Evolutionary conservation across 2,329 filamentous ascomycete species (phyloP).

Genomic region (Hypoxylon sp.): DNA sequence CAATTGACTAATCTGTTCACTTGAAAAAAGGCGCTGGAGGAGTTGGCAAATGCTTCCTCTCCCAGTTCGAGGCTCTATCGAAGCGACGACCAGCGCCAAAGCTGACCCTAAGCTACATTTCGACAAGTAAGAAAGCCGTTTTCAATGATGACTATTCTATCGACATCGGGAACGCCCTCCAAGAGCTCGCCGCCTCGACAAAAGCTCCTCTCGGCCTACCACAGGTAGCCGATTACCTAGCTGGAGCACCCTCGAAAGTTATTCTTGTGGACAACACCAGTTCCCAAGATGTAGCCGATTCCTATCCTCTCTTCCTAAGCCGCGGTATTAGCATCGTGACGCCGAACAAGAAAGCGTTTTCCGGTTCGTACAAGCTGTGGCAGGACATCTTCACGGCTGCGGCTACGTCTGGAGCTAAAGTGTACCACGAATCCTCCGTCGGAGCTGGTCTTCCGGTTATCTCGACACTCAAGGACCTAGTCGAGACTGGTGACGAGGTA

Average conservation of each 20-base stretch:
- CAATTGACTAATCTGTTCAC: conserved; percentile 40
- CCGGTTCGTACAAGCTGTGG: conserved; percentile 85
- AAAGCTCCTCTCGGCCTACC: conserved; percentile 76
- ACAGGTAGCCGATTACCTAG: conserved; percentile 83
- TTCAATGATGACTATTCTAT: conserved; percentile 82
- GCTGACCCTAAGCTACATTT: conserved; percentile 86
- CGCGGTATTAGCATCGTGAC: conserved; percentile 92
- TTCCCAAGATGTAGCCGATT: conserved; percentile 85
- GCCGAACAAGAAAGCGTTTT: conserved; percentile 99
- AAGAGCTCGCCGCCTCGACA: conserved; percentile 74
- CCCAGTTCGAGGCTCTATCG: conserved; percentile 80
- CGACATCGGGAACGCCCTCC: conserved; percentile 71
- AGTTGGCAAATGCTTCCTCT: conserved; percentile 91
- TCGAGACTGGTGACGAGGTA: conserved; percentile 92
- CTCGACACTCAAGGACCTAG: conserved; percentile 92
- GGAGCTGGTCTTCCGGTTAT: conserved; percentile 95
- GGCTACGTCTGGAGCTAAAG: conserved; percentile 78
- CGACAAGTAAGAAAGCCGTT: conserved; percentile 86
- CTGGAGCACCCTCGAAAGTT: conserved; percentile 81
- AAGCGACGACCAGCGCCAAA: conserved; percentile 76
- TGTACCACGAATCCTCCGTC: conserved; percentile 96
- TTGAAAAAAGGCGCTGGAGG: conserved; percentile 81
- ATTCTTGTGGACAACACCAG: conserved; percentile 97
- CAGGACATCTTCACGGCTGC: conserved; percentile 86
- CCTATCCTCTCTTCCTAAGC: conserved; percentile 85